Evolutionary conservation across 768 basidiomycete species (phyloP).

Genomic region (Hydnomerulius pinastri): DNA sequence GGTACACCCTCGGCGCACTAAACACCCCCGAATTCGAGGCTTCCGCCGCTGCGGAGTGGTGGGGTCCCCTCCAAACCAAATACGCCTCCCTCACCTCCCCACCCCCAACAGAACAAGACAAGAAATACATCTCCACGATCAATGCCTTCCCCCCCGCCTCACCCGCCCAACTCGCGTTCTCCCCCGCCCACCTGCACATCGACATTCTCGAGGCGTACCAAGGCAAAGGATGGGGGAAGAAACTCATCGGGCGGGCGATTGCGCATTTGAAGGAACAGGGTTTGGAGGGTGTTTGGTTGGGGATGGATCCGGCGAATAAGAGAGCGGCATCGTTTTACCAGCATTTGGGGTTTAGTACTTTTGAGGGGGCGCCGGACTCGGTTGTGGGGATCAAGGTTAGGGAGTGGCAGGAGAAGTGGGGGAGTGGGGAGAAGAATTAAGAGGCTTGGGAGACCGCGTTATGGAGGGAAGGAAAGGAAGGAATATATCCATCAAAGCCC

Average conservation of each 20-base stretch:
- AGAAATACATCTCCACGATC: slow-evolving; percentile 36
- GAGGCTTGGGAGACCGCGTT: not conserved
- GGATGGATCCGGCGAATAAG: slow-evolving; percentile 63
- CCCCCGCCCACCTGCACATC: slow-evolving; percentile 77
- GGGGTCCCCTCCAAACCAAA: slow-evolving; percentile 58
- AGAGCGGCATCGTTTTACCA: slow-evolving; percentile 63
- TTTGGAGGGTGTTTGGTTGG: slow-evolving; percentile 62
- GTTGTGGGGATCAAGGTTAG: slow-evolving; percentile 59
- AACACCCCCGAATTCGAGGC: slow-evolving; percentile 69
- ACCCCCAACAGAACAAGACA: slow-evolving; percentile 22
- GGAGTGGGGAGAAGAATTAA: not conserved
- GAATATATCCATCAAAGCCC: not conserved
- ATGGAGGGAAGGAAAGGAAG: not conserved
- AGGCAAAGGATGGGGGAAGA: slow-evolving; percentile 70
- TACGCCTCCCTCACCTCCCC: slow-evolving; percentile 41
- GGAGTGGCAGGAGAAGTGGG: slow-evolving; percentile 28
- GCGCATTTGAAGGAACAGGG: slow-evolving; percentile 51
- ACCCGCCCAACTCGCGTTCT: slow-evolving; percentile 59
- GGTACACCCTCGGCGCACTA: slow-evolving; percentile 67
- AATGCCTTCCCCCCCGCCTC: slow-evolving; percentile 41
- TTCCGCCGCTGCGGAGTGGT: slow-evolving; percentile 60
- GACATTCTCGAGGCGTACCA: slow-evolving; percentile 69
- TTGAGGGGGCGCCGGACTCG: slow-evolving; percentile 52
- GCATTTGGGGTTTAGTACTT: slow-evolving; percentile 57
- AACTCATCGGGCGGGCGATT: slow-evolving; percentile 56